A percentile compares a stretch with the other conserved stretches of the same genome.
phyloP scores from a whole-genome alignment of 805 yeast genomes.

The Kurtzmaniella fragi region DNA sequence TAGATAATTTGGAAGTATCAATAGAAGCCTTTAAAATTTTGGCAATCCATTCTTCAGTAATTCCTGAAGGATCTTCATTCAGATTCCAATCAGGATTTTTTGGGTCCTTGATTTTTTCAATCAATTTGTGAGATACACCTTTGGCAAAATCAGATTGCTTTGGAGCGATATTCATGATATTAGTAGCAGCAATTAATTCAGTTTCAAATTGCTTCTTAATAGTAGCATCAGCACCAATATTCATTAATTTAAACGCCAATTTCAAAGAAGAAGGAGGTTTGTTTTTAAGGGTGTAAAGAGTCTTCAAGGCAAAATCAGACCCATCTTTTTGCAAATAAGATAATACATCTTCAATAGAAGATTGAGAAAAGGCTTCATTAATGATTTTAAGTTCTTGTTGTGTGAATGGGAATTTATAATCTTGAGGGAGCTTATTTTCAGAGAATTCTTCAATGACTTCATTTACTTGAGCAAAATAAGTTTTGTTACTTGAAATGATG shows the following conservation, averaged over 20 bases:
- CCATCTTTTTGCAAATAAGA: constrained; percentile 48
- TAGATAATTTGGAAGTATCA: constrained; percentile 20
- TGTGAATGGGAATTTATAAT: constrained; percentile 54
- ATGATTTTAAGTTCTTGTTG: constrained; percentile 56
- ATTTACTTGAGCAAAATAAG: constrained; percentile 56
- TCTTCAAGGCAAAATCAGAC: constrained; percentile 59
- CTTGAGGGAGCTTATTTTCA: constrained; percentile 54
- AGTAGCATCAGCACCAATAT: constrained; percentile 52
- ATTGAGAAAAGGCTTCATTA: constrained; percentile 59
- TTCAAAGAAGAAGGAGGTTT: constrained; percentile 80
- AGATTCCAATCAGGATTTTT: constrained; percentile 20
- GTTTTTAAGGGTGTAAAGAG: constrained; percentile 49
- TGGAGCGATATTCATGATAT: constrained; percentile 55
- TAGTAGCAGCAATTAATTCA: constrained; percentile 74
- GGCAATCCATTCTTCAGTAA: constrained; percentile 14
- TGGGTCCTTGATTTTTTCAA: constrained; percentile 57
- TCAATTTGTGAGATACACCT: constrained; percentile 59
- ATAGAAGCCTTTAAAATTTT: constrained; percentile 15
- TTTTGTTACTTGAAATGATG: constrained; percentile 20
- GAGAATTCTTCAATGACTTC: constrained; percentile 75
- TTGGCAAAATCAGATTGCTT: constrained; percentile 56
- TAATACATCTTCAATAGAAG: constrained; percentile 52
- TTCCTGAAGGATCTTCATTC: constrained; percentile 9
- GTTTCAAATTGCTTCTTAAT: constrained; percentile 62
- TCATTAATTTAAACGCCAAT: constrained; percentile 64